Percentiles rank a stretch among this genome's conserved stretches.
phyloP scores from a whole-genome alignment of 306 rosid genomes.

The barrel medic (Medicago truncatula) region DNA sequence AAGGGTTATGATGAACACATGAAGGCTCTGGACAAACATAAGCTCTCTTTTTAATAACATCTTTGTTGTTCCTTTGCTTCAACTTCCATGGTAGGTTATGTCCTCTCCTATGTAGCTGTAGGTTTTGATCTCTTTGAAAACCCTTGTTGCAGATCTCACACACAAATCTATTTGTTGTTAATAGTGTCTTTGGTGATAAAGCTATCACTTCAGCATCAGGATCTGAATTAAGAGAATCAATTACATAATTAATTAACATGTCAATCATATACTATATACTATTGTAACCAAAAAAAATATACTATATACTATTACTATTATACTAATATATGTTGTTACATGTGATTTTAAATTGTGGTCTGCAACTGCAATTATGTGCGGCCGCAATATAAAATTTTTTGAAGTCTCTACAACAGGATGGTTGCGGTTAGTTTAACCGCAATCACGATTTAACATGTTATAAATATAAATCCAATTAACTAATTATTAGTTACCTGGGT shows the following conservation, averaged over 20 bases:
- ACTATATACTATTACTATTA: too few relatives aligned
- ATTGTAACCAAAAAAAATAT: too few relatives aligned
- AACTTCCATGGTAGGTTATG: constrained; percentile 96
- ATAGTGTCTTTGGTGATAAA: constrained; percentile 78
- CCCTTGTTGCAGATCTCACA: constrained; percentile 97
- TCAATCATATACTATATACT: too few relatives aligned
- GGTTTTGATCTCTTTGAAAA: constrained; percentile 90
- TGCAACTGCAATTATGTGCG: not conserved
- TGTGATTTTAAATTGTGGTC: not conserved
- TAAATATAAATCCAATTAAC: not conserved
- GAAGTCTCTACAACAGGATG: not conserved
- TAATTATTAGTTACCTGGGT: constrained; percentile 61
- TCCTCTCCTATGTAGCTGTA: constrained; percentile 91
- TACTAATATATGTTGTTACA: not conserved
- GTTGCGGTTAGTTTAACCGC: not conserved
- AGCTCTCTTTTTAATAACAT: constrained; percentile 78
- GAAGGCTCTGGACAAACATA: constrained; percentile 96
- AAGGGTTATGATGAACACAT: constrained; percentile 94
- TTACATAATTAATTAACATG: constrained; percentile 1
- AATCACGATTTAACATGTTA: too few relatives aligned
- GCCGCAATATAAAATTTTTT: not conserved
- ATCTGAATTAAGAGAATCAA: constrained; percentile 49
- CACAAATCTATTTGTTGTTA: constrained; percentile 85
- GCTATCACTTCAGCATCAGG: constrained; percentile 97
- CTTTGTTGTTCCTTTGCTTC: constrained; percentile 86